Base-by-base conservation (phyloP, 2,329 filamentous ascomycete species). In the Paracoccidioides brasiliensis region DNA sequence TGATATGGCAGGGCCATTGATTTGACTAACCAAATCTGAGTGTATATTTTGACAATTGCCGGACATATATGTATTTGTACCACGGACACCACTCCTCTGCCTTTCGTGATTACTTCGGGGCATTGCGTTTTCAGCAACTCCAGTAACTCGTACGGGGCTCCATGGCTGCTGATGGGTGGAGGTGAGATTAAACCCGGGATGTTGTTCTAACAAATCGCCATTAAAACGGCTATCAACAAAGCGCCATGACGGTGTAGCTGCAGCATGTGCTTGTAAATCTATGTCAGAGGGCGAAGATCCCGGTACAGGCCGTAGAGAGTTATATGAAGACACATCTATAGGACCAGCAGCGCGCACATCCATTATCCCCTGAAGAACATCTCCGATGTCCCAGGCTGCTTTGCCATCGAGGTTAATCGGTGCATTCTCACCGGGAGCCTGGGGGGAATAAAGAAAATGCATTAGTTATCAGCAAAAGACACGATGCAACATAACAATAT, bases 311-410 rank as follows among this genome's bases (percentile, higher is more conserved):
- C 33, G 22, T 28, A n/a, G 7, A 35, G n/a, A 22, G 32, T 38
- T 48, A 30, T 28, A 30, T 12, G 32, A 28, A 5, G 7, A 14
- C 22, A 12, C 7, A 14, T 37, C 14, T n/a, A 35, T 33, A 6
- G 9, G 28, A 32, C 14, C 28, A 7, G 22, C n/a, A 9, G 4
- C 8, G 33, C 44, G 43, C 48, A 59, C 56, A 4, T 58, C 61
- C 64, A 66, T 65, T 55, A 69, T 68, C 30, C 65, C 66, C 45
- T 69, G 67, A 5, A 70, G 66, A 44, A 66, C 58, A 59, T 70
- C 66, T 50, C 54, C 58, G 30, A 62, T 56, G 12, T 59, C 58
- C 65, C 66, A 67, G 52, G 52, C 55, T 48, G 57, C 42, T 15
- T 60, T 55, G 38, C 50, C 53, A 45, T 48, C 3, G 41, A 57